phyloP scores from a whole-genome alignment of 176 grass and related monocot species.

The Oryza officinalis region DNA sequence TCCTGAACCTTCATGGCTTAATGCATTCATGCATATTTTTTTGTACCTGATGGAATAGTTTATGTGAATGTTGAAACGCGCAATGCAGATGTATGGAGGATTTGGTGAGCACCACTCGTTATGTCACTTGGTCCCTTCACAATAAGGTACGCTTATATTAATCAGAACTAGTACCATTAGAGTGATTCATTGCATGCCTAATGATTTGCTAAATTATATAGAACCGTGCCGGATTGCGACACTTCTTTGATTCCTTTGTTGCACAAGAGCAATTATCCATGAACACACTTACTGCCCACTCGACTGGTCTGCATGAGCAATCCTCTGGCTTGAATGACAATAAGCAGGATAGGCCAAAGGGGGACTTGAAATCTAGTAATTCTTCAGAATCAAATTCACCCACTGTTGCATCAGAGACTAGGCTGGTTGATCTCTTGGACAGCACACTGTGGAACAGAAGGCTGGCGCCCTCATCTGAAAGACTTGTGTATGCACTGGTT shows the following conservation, averaged over 20 bases:
- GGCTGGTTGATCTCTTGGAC: conserved; percentile 86
- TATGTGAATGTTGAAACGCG: conserved; percentile 15
- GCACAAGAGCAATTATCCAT: conserved; percentile 58
- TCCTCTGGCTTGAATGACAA: conserved; percentile 41
- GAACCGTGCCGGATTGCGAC: conserved; percentile 77
- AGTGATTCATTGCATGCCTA: conserved; percentile 13
- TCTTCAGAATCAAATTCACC: conserved; percentile 53
- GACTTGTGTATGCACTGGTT: conserved; percentile 84
- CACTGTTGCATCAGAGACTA: conserved; percentile 46
- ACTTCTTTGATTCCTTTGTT: conserved; percentile 87
- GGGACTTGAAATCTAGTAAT: conserved; percentile 57
- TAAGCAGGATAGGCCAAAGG: conserved; percentile 54
- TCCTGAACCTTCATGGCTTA: neutral
- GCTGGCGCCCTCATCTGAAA: conserved; percentile 79
- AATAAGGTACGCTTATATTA: conserved; percentile 65
- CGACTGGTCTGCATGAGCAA: conserved; percentile 45
- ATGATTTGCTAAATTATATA: conserved; percentile 34
- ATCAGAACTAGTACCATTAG: neutral
- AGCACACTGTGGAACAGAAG: conserved; percentile 86
- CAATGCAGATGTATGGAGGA: conserved; percentile 89
- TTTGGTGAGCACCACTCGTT: conserved; percentile 88
- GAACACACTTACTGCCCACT: conserved; percentile 29
- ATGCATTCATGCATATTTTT: conserved; percentile 2
- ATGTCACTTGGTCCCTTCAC: conserved; percentile 98
- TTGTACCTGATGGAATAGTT: conserved; percentile 3